Evolutionary conservation across 441 rosid species (phyloP).

Genomic region (Gossypium davidsonii): DNA sequence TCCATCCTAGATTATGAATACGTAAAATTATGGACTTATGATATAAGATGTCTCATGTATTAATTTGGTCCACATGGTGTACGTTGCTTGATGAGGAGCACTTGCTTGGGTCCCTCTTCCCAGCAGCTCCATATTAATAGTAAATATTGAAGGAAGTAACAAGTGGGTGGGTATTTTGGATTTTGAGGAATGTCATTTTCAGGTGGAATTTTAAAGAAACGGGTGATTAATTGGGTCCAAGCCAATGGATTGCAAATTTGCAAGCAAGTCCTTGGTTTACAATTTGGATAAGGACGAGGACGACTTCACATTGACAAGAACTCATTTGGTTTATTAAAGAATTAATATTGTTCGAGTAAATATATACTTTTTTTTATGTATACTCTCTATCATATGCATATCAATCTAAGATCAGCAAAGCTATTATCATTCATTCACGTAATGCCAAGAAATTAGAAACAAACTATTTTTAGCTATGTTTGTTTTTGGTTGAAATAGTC

Average conservation of each 20-base stretch:
- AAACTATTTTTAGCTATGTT: background rate
- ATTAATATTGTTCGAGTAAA: too few species aligned
- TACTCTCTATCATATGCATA: too few species aligned
- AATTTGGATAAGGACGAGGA: background rate
- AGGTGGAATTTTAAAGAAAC: too few species aligned
- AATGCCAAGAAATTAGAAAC: background rate
- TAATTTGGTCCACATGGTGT: background rate
- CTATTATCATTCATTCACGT: background rate
- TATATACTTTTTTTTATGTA: too few species aligned
- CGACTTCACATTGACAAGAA: too few species aligned
- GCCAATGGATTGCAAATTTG: too few species aligned
- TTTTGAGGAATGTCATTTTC: too few species aligned
- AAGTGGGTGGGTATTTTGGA: too few species aligned
- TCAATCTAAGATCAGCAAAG: background rate
- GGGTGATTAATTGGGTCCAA: too few species aligned
- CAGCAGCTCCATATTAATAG: too few species aligned
- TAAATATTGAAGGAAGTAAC: too few species aligned
- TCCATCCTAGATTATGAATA: background rate
- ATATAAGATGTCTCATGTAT: background rate
- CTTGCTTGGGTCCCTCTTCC: background rate
- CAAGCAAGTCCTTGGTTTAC: background rate
- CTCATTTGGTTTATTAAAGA: too few species aligned
- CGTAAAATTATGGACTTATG: background rate
- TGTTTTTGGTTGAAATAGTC: constrained; percentile 19
- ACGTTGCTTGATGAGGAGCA: background rate